Evolutionary conservation across 2,329 filamentous ascomycete species (phyloP).

Genomic region (Byssochlamys sp.): DNA sequence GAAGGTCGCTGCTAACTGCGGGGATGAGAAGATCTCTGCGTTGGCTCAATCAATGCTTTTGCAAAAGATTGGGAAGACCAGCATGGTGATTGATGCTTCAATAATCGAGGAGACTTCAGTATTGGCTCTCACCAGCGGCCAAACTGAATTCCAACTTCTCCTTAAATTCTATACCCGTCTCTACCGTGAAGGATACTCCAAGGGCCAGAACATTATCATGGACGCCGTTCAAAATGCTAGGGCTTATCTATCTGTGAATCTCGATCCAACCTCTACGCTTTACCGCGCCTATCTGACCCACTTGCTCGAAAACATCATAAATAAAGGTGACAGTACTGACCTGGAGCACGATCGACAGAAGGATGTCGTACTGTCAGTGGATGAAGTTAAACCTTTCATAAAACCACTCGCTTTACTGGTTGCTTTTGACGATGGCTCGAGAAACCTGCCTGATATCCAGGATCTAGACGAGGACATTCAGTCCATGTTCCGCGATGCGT

Average conservation of each 20-base stretch:
- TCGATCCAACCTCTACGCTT: conserved; percentile 57
- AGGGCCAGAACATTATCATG: conserved; percentile 57
- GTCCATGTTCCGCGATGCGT: conserved; percentile 73
- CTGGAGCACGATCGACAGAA: conserved; percentile 62
- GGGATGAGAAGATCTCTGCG: conserved; percentile 85
- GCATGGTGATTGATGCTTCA: conserved; percentile 65
- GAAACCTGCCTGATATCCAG: conserved; percentile 20
- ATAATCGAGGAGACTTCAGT: conserved; percentile 75
- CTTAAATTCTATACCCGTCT: conserved; percentile 74
- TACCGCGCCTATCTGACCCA: conserved; percentile 78
- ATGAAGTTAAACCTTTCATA: conserved; percentile 78
- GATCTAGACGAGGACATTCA: conserved; percentile 58
- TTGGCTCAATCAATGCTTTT: conserved; percentile 88
- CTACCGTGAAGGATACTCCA: conserved; percentile 61
- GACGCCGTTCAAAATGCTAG: conserved; percentile 73
- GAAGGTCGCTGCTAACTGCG: conserved; percentile 69
- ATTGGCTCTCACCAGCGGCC: conserved; percentile 66
- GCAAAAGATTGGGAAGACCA: conserved; percentile 88
- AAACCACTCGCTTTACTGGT: conserved; percentile 80
- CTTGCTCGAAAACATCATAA: conserved; percentile 76
- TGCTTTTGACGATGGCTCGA: conserved; percentile 35
- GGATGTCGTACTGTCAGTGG: conserved; percentile 71
- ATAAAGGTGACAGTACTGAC: conserved; percentile 76
- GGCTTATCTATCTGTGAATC: conserved; percentile 64
- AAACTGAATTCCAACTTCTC: conserved; percentile 73